A percentile compares a stretch with the other conserved stretches of the same genome.
Evolutionary conservation across 768 basidiomycete genomes (phyloP).

Genomic region (Trametopsis cervina): DNA sequence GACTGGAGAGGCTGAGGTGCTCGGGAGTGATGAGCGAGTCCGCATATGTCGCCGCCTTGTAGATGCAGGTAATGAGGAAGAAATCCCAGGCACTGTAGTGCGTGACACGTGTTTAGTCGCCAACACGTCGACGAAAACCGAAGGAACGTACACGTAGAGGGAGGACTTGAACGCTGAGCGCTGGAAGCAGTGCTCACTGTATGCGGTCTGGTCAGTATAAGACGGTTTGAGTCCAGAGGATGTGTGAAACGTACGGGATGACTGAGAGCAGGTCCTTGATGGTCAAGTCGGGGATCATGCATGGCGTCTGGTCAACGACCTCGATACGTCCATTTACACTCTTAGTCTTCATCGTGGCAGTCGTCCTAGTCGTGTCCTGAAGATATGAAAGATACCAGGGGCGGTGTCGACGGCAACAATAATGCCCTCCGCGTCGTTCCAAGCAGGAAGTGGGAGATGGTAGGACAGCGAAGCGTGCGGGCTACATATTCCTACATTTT

Average conservation of each 20-base stretch:
- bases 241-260: slow-evolving; percentile 62
- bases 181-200: slow-evolving; percentile 80
- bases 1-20: slow-evolving; percentile 47
- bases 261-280: slow-evolving; percentile 80
- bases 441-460: neutral
- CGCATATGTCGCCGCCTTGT: slow-evolving; percentile 58
- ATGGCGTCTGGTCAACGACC: slow-evolving; percentile 48
- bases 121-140: slow-evolving; percentile 5
- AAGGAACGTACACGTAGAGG: slow-evolving; percentile 58
- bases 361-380: neutral
- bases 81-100: slow-evolving; percentile 63
- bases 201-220: neutral
- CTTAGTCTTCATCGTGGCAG: slow-evolving; percentile 12
- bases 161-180: slow-evolving; percentile 80
- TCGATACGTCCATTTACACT: slow-evolving; percentile 12
- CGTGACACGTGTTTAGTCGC: slow-evolving; percentile 1
- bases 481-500: slow-evolving; percentile 6
- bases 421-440: neutral
- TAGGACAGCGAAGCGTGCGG: slow-evolving; percentile 5
- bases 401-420: neutral
- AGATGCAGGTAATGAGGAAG: slow-evolving; percentile 58
- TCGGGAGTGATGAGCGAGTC: slow-evolving; percentile 57
- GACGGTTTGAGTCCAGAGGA: neutral
- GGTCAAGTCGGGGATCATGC: slow-evolving; percentile 74
- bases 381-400: neutral